Base-by-base conservation (phyloP, 2,329 filamentous ascomycete genomes). In the Epichloe glyceriae region DNA sequence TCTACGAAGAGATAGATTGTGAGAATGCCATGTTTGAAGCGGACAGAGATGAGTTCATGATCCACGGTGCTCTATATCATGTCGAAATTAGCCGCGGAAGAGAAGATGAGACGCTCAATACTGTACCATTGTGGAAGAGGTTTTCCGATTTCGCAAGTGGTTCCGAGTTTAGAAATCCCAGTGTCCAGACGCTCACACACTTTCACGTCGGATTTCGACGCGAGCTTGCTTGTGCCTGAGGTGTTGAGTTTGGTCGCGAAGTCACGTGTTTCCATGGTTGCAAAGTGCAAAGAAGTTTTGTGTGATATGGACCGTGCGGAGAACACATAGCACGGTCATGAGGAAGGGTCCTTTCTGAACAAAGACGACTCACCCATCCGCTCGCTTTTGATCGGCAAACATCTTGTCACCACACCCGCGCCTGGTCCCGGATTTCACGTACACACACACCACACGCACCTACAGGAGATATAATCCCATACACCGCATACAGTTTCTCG, bases 21-120 rank as follows among this genome's bases (percentile, higher is more conserved):
- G 58, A 82, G 78, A 52, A 80, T 79, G 61, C 84, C 81, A 63
- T 85, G 76, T 65, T 88, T 88, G 69, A 90, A 81, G 53, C 82
- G 76, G 50, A 90, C 69, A 10, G 84, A 86, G 58, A 79, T 73
- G 57, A 76, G 70, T n/a, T 73, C 68, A 43, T 79, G 73, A 53
- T 70, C 66, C 19, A 69, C 56, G 14, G 44, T 48, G 37, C 34
- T 49, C 55, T 55, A 22, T 46, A 3, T 6, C 7, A 17, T 15
- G 15, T 40, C 30, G 11, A 12, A 14, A 30, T 49, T 26, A 49
- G 40, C 8, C 5, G 12, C 47, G 15, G 30, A n/a, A 12, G 7
- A 42, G 39, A n/a, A 49, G 8, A 12, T 15, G 4, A 19, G 14
- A 19, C 3, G 7, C 11, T 12, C 17, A 30, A 37, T 3, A 41